phyloP scores from a whole-genome alignment of 805 yeast genomes.

The Candida montana region DNA sequence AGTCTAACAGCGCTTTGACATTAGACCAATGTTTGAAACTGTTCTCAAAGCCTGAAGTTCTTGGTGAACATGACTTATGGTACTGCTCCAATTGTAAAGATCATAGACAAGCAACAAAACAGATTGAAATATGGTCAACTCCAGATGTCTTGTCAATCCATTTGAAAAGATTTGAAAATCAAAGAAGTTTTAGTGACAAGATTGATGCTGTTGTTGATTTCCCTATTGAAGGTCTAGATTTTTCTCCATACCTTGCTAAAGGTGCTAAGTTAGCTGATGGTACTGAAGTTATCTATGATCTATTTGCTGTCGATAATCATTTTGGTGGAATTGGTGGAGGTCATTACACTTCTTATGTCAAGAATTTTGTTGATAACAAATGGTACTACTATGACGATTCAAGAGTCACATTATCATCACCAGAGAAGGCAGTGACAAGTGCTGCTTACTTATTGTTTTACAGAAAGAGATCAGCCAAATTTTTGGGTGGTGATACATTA shows the following conservation, averaged over 20 bases:
- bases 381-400: slow-evolving; percentile 95
- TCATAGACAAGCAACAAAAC: slow-evolving; percentile 85
- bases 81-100: slow-evolving; percentile 87
- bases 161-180: slow-evolving; percentile 82
- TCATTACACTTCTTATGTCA: slow-evolving; percentile 88
- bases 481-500: slow-evolving; percentile 46
- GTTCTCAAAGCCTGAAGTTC: slow-evolving; percentile 76
- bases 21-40: slow-evolving; percentile 69
- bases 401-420: slow-evolving; percentile 55
- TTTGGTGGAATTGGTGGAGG: slow-evolving; percentile 97
- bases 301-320: slow-evolving; percentile 92
- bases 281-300: slow-evolving; percentile 56
- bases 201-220: slow-evolving; percentile 80
- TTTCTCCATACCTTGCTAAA: slow-evolving; percentile 50
- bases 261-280: slow-evolving; percentile 19
- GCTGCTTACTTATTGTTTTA: slow-evolving; percentile 89
- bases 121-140: slow-evolving; percentile 86
- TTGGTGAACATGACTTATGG: slow-evolving; percentile 90
- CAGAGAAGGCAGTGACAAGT: slow-evolving; percentile 57
- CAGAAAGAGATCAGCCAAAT: slow-evolving; percentile 40
- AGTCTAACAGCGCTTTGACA: slow-evolving; percentile 39
- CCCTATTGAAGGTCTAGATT: slow-evolving; percentile 78
- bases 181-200: slow-evolving; percentile 81
- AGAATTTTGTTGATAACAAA: slow-evolving; percentile 64
- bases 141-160: slow-evolving; percentile 91